Conservation (phyloP, 1,284 basidiomycete species). For the Paramarasmius palmivorus region DNA sequence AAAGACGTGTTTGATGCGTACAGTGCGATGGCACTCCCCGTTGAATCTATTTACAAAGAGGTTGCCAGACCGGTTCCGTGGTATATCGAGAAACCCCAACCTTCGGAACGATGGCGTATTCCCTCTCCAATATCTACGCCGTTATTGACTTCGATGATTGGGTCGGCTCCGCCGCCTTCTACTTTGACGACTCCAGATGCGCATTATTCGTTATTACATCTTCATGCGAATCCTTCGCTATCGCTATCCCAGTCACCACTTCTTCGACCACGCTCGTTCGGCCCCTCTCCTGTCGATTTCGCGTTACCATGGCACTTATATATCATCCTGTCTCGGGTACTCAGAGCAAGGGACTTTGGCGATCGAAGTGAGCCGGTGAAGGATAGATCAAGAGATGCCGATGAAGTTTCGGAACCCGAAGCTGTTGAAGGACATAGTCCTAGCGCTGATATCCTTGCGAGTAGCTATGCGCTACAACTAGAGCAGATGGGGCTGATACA, state of each 20-base stretch:
- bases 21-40: constrained; percentile 45
- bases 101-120: constrained; percentile 16
- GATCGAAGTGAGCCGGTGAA: constrained; percentile 65
- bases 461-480: constrained; percentile 85
- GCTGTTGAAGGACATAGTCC: constrained; percentile 73
- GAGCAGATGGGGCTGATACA: constrained; percentile 82
- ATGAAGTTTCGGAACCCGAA: constrained; percentile 38
- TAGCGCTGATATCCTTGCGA: constrained; percentile 81
- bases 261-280: constrained; percentile 73
- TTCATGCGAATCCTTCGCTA: constrained; percentile 70
- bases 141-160: constrained; percentile 29
- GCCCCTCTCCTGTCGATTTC: constrained; percentile 76
- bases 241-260: constrained; percentile 54
- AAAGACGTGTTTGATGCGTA: constrained; percentile 74
- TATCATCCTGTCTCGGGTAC: constrained; percentile 81
- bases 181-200: constrained; percentile 51
- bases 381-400: constrained; percentile 24
- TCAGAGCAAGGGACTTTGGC: constrained; percentile 82
- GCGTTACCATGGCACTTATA: constrained; percentile 94
- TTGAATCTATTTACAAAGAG: constrained; percentile 28
- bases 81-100: constrained; percentile 47
- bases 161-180: constrained; percentile 35
- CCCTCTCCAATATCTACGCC: constrained; percentile 21
- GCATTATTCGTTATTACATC: constrained; percentile 81
- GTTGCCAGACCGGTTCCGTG: constrained; percentile 72